Conservation (phyloP, 371 early-diverging fungal genomes). For the Chytridium lagenaria region DNA sequence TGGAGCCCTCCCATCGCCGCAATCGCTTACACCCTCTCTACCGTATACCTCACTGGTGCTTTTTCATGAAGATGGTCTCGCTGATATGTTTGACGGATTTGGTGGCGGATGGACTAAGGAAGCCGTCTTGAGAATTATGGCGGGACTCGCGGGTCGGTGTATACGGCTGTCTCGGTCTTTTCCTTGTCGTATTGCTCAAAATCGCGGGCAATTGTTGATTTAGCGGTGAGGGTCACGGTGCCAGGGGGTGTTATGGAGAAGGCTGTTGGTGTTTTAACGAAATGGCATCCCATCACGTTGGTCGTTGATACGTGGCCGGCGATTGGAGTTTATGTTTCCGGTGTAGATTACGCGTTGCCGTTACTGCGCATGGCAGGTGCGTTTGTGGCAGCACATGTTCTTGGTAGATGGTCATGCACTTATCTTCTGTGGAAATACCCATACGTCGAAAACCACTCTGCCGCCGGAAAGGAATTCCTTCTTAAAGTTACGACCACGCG, state of each 20-base stretch:
- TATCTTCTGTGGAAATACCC: constrained; percentile 33
- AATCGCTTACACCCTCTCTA: constrained; percentile 30
- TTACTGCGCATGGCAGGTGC: constrained; percentile 20
- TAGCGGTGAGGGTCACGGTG: background rate
- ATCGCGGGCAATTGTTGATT: background rate
- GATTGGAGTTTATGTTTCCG: too few species aligned
- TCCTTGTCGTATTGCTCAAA: constrained; percentile 19
- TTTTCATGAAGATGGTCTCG: constrained; percentile 44
- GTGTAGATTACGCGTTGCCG: background rate
- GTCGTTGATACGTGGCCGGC: too few species aligned
- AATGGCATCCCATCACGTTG: constrained; percentile 17
- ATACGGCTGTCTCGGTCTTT: constrained; percentile 33
- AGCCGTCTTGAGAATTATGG: constrained; percentile 34
- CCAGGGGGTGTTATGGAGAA: background rate
- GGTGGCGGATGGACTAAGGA: constrained; percentile 37
- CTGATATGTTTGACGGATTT: constrained; percentile 43
- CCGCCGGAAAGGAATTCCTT: constrained; percentile 39
- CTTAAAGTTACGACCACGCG: constrained; percentile 27
- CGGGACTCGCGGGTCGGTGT: constrained; percentile 35
- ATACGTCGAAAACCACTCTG: constrained; percentile 39
- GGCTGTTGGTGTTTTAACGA: background rate
- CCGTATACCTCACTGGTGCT: constrained; percentile 36
- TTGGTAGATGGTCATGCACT: constrained; percentile 39
- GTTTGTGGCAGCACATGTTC: constrained; percentile 32
- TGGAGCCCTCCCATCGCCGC: constrained; percentile 23